Conservation (phyloP, 2,329 filamentous ascomycete genomes). For the Fusarium subglutinans region DNA sequence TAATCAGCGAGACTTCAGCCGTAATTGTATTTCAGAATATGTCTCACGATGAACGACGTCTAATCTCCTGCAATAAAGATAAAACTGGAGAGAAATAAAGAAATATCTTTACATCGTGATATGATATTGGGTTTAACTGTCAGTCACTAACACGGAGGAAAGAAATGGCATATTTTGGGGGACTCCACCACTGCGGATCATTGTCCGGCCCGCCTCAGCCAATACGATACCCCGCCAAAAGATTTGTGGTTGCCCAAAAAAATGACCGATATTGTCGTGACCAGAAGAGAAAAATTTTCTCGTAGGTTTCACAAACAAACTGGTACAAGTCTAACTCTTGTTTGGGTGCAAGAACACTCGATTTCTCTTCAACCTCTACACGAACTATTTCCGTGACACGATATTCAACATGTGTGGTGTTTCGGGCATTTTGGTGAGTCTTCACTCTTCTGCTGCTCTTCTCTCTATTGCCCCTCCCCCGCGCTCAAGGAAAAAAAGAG, state of each 20-base stretch:
- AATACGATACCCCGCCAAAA: constrained; percentile 28
- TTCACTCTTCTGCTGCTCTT: constrained; percentile 1
- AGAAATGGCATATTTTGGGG: constrained; percentile 3
- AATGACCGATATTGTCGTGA: constrained; percentile 31
- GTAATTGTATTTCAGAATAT: background rate
- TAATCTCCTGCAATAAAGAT: background rate
- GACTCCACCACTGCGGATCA: constrained; percentile 21
- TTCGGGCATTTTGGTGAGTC: constrained; percentile 33
- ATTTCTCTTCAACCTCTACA: background rate
- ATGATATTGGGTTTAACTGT: background rate
- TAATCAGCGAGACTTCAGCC: background rate
- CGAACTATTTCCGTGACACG: constrained; percentile 7
- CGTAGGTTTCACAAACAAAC: constrained; percentile 20
- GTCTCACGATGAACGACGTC: accelerated
- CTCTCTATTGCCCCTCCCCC: constrained; percentile 24
- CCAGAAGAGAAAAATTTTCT: constrained; percentile 20
- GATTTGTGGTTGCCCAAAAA: constrained; percentile 28
- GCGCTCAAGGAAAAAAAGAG: constrained; percentile 12
- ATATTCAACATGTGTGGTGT: constrained; percentile 36
- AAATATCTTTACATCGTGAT: background rate
- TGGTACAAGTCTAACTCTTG: constrained; percentile 9
- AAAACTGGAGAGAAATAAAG: background rate
- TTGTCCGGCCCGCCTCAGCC: constrained; percentile 20
- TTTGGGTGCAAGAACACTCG: constrained; percentile 13
- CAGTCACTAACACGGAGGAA: constrained; percentile 5